Evolutionary conservation across 1,284 basidiomycete genomes (phyloP), one percentile per base, ranked within the genome.

Genomic region (Hemileia vastatrix): DNA sequence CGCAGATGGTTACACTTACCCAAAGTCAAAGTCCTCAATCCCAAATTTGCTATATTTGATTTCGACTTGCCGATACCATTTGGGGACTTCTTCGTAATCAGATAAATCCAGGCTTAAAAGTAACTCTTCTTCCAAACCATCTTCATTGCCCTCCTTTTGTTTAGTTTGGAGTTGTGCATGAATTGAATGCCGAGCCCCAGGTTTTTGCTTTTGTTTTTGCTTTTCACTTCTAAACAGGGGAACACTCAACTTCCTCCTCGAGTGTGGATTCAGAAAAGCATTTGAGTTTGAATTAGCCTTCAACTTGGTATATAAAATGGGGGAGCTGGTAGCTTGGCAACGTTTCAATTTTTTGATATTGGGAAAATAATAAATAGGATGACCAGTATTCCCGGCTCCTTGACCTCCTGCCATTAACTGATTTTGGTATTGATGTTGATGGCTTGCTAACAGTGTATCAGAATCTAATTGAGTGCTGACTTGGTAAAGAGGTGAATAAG

Each of bases 1-100:
- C 6, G 51, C 15, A 24, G 36, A 24, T 0, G 40, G 18, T n/a
- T n/a, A n/a, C n/a, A 72, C 80, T 64, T 71, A 90, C 88, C 83
- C 93, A 73, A 98, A 99, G 76, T 99, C 95, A 72, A 99, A 99
- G 77, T 99, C 94, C 75, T 94, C 94, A 24, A 97, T 89, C n/a
- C 94, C 94, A 70, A 98, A 99, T 71, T 91, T 91, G 52, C 90
- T 94, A 76, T 98, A 98, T 77, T 95, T 91, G 72, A 99, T 98
- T 76, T 95, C 91, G 45, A 96, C 91, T 71, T 87, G 86, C 49
- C 88, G 84, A 76, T 95, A 99, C 67, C 86, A 83, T 64, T 83
- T 84, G 0, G 93, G 91, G 64, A 94, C 57, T 15, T 63, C 61
- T 24, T 83, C 33, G 84, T 57, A 48, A 18, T 53, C 50, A 54